Conservation (phyloP, 2,329 filamentous ascomycete genomes). For the Neonectria faginata region DNA sequence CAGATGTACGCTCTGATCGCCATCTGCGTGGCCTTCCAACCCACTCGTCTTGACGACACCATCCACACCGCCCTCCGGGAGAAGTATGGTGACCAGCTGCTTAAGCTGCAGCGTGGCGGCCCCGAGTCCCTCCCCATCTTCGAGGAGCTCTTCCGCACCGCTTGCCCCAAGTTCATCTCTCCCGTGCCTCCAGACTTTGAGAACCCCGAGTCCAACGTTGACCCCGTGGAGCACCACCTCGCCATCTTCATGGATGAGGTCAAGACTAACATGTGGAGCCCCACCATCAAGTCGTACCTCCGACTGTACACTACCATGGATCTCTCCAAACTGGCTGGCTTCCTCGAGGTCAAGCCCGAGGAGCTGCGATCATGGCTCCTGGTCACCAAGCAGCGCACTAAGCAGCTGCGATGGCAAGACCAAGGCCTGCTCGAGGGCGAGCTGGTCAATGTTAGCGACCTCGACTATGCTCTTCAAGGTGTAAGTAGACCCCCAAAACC, state of each 20-base stretch:
- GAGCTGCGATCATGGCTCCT: conserved; percentile 93
- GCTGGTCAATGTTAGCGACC: conserved; percentile 89
- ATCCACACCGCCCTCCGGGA: conserved; percentile 98
- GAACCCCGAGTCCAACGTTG: conserved; percentile 93
- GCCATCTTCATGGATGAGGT: conserved; percentile 99
- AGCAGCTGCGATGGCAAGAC: conserved; percentile 93
- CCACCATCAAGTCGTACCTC: conserved; percentile 97
- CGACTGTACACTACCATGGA: conserved; percentile 99
- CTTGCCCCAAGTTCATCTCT: conserved; percentile 99
- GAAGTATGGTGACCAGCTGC: conserved; percentile 99
- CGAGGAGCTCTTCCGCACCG: conserved; percentile 95
- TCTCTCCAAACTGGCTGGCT: conserved; percentile 95
- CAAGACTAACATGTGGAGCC: conserved; percentile 98
- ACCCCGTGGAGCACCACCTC: conserved; percentile 97
- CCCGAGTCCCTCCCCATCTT: conserved; percentile 96
- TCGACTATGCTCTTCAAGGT: conserved; percentile 97
- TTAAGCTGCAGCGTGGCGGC: conserved; percentile 94
- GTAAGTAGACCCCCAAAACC: conserved; percentile 64
- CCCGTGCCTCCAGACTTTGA: conserved; percentile 98
- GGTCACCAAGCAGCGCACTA: conserved; percentile 98
- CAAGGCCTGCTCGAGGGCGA: conserved; percentile 92
- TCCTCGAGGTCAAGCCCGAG: conserved; percentile 97
- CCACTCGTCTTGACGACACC: conserved; percentile 96
- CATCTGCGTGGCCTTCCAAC: conserved; percentile 98
- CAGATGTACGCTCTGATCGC: conserved; percentile 99